Conservation (phyloP, 345 rosid species). For the Syzygium jambos region DNA sequence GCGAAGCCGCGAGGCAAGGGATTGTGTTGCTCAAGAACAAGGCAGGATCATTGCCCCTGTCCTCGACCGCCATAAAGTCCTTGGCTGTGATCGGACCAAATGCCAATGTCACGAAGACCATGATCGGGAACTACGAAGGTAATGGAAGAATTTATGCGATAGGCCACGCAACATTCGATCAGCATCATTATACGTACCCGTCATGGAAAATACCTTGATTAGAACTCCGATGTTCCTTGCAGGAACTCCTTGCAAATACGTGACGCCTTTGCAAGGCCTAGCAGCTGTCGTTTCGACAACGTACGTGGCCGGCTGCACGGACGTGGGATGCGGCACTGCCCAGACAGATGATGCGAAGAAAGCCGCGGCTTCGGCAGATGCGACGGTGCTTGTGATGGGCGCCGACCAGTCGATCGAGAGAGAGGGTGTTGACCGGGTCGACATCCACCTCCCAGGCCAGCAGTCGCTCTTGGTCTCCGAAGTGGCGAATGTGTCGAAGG, state of each 20-base stretch:
- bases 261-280: slow-evolving; percentile 75
- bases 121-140: slow-evolving; percentile 98
- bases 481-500: slow-evolving; percentile 66
- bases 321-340: slow-evolving; percentile 57
- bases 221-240: background rate
- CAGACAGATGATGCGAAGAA: slow-evolving; percentile 51
- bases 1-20: slow-evolving; percentile 91
- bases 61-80: slow-evolving; percentile 39
- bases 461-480: slow-evolving; percentile 50
- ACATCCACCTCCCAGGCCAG: slow-evolving; percentile 68
- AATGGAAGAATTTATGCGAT: background rate
- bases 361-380: slow-evolving; percentile 56
- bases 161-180: background rate
- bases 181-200: background rate
- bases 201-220: background rate
- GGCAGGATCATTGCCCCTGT: slow-evolving; percentile 52
- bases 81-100: slow-evolving; percentile 92
- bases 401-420: slow-evolving; percentile 70
- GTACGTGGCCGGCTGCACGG: slow-evolving; percentile 61
- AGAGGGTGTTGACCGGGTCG: slow-evolving; percentile 59
- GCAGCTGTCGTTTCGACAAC: slow-evolving; percentile 42
- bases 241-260: slow-evolving; percentile 87
- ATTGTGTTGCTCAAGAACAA: slow-evolving; percentile 79
- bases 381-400: slow-evolving; percentile 69
- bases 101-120: slow-evolving; percentile 82